Evolutionary conservation across 345 rosid genomes (phyloP), one percentile per base, ranked within the genome.

Genomic region (Viola odorata): DNA sequence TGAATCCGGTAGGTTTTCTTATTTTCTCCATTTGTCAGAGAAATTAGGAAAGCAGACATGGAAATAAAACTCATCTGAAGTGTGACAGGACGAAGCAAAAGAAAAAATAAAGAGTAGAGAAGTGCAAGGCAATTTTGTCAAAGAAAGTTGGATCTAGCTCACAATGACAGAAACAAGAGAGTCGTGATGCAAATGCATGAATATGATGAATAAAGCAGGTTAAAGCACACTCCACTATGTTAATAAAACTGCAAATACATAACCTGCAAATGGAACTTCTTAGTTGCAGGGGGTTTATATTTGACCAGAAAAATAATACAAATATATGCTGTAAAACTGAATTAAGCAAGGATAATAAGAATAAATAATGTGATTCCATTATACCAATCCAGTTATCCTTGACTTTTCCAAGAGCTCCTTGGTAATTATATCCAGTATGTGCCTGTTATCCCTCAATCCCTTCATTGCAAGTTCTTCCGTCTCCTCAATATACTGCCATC

Each of bases 301-400:
- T 3, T 12, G 51, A 48, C n/a, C n/a, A n/a, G n/a, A 13, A 48
- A 16, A 48, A 48, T 6, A 48, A 0, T 48, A 0, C 13, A 12
- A 48, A 16, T 12, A 48, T 12, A 48, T 5, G 32, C 12, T 0
- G 41, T 41, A 50, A 39, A 71, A 40, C 14, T 61, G 57, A 55
- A 44, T 14, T 23, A 9, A 50, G 51, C 38, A 41, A 50, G 15
- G 37, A 1, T 37, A 42, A 12, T n/a, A 8, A 44, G 69, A 11
- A 53, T 44, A 63, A 63, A 6, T 7, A 23, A 66, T 11, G 56
- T 61, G 62, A 42, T 32, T 8, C 14, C 14, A 50, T 44, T 45
- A 52, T 88, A 92, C 98, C 98, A 85, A 71, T 81, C 98, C 98
- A 64, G 96, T 89, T 71, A 92, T 84, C 78, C 94, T 89, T 4